These are phyloP conservation scores for Fraxinus cuspidata DNA, from an alignment of 257 asterid species.

Conservation along the genomic window DNA sequence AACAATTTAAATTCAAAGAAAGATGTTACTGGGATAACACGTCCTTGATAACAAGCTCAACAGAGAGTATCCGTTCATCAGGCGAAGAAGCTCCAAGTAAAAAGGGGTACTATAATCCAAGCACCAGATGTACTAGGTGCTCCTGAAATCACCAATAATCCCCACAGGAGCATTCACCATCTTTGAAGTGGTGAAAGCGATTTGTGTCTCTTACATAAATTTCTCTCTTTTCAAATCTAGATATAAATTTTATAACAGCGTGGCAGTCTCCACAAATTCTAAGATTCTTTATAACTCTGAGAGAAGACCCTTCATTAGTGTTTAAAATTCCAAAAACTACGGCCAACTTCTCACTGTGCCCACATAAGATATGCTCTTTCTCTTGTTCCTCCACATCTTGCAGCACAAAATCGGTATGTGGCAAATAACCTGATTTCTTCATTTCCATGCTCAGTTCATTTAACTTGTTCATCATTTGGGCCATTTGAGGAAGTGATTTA, in stretches of 20 bases:
- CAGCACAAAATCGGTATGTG: conserved; percentile 62
- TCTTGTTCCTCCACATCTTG: conserved; percentile 98
- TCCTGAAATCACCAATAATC: conserved; percentile 71
- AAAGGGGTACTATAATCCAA: not conserved
- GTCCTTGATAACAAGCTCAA: not conserved
- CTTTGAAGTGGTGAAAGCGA: conserved; percentile 85
- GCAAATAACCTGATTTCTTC: conserved; percentile 71
- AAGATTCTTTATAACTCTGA: conserved; percentile 81
- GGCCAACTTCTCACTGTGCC: conserved; percentile 94
- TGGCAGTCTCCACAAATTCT: conserved; percentile 95
- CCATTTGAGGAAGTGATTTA: conserved; percentile 74
- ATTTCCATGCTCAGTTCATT: conserved; percentile 57
- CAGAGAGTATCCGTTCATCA: not conserved
- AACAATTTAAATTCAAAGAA: too few species aligned
- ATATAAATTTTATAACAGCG: conserved; percentile 67
- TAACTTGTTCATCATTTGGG: conserved; percentile 58
- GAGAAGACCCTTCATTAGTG: conserved; percentile 61
- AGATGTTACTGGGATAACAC: too few species aligned
- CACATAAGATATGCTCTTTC: conserved; percentile 83
- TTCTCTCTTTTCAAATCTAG: conserved; percentile 72
- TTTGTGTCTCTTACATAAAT: conserved; percentile 81
- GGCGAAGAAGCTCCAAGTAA: not conserved
- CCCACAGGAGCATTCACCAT: conserved; percentile 79
- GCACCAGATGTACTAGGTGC: not conserved
- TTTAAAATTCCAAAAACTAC: conserved; percentile 78